Evolutionary conservation across 2,329 filamentous ascomycete species (phyloP).

Genomic region (Venturia effusa): DNA sequence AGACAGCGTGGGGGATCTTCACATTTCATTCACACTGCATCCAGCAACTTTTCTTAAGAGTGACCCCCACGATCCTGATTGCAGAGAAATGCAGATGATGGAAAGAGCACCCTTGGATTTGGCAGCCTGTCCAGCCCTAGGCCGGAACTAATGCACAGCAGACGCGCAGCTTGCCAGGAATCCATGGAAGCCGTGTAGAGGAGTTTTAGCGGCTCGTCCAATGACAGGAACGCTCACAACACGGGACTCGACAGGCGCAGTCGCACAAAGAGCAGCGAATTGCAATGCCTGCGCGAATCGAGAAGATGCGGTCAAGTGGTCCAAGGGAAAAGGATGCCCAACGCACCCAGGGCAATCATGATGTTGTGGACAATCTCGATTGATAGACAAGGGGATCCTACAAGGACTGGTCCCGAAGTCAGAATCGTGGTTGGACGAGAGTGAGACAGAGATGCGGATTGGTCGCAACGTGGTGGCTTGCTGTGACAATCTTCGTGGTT

Average conservation of each 20-base stretch:
- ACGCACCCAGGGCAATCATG: not conserved
- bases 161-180: not conserved
- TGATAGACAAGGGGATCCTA: not conserved
- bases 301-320: not conserved
- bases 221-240: not conserved
- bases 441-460: not conserved
- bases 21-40: not conserved
- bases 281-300: not conserved
- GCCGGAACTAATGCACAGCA: not conserved
- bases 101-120: not conserved
- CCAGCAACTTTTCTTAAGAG: not conserved
- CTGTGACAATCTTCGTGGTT: not conserved
- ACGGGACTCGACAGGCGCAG: not conserved
- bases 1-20: not conserved
- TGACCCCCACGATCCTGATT: not conserved
- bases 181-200: not conserved
- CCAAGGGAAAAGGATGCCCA: too few species aligned
- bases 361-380: not conserved
- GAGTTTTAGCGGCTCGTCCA: not conserved
- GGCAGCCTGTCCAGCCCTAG: not conserved
- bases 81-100: not conserved
- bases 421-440: not conserved
- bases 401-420: not conserved
- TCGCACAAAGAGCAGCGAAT: not conserved
- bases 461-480: not conserved